Percentiles rank a stretch among this genome's conserved stretches.
phyloP scores from a whole-genome alignment of 768 basidiomycete species.

The Russula abietina region DNA sequence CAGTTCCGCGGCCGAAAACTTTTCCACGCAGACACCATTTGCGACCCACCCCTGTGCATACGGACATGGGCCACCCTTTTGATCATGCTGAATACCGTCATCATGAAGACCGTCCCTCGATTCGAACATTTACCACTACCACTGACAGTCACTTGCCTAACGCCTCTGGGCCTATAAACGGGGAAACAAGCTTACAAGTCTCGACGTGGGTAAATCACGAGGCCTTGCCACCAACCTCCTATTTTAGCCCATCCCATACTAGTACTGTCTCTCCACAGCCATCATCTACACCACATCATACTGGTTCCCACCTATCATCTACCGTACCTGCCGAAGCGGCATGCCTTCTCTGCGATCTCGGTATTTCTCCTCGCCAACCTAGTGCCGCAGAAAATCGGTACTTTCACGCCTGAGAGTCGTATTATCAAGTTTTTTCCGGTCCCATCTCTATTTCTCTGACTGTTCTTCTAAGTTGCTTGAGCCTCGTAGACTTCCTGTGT shows the following conservation, averaged over 20 bases:
- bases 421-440: too few relatives aligned
- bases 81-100: not conserved
- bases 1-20: slow-evolving; percentile 50
- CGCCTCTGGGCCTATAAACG: not conserved
- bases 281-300: not conserved
- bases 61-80: not conserved
- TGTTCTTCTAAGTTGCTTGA: too few relatives aligned
- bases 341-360: not conserved
- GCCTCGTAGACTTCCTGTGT: too few relatives aligned
- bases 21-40: slow-evolving; percentile 10
- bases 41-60: not conserved
- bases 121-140: not conserved
- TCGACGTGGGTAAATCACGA: not conserved
- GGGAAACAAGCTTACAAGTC: not conserved
- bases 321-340: not conserved
- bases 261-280: not conserved
- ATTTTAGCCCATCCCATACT: not conserved
- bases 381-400: too few relatives aligned
- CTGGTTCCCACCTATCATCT: not conserved
- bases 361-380: not conserved
- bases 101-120: not conserved
- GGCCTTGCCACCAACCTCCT: not conserved
- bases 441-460: too few relatives aligned
- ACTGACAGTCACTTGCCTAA: not conserved
- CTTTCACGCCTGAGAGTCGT: too few relatives aligned